These are phyloP conservation scores for Asclepias syriaca DNA, from an alignment of 257 asterid species.

Conservation along the genomic window DNA sequence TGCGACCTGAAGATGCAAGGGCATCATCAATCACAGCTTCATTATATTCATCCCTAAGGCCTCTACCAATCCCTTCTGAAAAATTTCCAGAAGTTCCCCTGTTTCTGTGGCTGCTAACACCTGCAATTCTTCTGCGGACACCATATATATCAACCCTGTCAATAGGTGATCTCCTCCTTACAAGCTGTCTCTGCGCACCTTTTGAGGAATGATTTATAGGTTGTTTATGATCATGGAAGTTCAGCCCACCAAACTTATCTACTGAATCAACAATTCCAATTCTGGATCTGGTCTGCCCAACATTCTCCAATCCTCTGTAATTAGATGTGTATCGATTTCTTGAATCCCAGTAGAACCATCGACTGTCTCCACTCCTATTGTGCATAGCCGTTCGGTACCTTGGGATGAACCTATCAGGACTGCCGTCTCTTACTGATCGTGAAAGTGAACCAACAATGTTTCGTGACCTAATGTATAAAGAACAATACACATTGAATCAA, in stretches of 20 bases:
- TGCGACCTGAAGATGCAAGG: conserved; percentile 28
- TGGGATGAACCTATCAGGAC: conserved; percentile 43
- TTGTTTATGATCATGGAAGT: conserved; percentile 40
- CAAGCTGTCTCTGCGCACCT: conserved; percentile 37
- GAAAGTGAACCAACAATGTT: conserved; percentile 32
- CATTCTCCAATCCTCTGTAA: conserved; percentile 43
- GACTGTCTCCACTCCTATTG: conserved; percentile 43
- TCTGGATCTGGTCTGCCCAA: conserved; percentile 41
- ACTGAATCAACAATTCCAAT: conserved; percentile 24
- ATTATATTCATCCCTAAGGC: conserved; percentile 33
- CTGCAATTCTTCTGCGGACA: conserved; percentile 37
- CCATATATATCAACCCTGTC: conserved; percentile 47
- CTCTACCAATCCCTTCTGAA: conserved; percentile 41
- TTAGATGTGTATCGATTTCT: conserved; percentile 39
- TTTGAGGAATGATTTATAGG: conserved; percentile 34
- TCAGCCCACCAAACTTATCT: conserved; percentile 39
- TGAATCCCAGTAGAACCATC: conserved; percentile 47
- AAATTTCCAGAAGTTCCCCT: conserved; percentile 37
- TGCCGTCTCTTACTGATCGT: conserved; percentile 40
- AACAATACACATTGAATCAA: neutral
- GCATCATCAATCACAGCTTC: conserved; percentile 39
- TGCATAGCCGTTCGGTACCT: conserved; percentile 40
- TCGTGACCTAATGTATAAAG: conserved; percentile 35
- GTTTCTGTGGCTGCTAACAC: conserved; percentile 30
- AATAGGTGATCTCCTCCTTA: conserved; percentile 46